phyloP scores from a whole-genome alignment of 345 rosid species.

The Arabidopsis thaliana region DNA sequence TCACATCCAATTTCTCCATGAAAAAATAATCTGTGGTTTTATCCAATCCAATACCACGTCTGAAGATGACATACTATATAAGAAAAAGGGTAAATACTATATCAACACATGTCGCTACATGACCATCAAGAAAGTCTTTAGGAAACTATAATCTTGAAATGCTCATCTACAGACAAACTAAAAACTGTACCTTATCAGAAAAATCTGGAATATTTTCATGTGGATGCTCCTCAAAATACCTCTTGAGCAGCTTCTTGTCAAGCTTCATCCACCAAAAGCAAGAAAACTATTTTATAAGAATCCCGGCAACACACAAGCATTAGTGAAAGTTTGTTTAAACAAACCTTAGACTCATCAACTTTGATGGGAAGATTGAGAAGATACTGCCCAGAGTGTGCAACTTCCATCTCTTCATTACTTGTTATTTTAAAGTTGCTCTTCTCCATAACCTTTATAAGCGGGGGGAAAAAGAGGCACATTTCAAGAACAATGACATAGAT shows the following conservation, averaged over 20 bases:
- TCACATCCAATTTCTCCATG: constrained; percentile 84
- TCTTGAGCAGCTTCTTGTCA: constrained; percentile 79
- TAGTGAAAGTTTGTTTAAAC: not conserved
- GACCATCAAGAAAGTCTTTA: not conserved
- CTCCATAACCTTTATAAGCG: constrained; percentile 71
- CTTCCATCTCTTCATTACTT: constrained; percentile 80
- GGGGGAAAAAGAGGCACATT: not conserved
- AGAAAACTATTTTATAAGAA: constrained; percentile 6
- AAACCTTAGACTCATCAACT: constrained; percentile 92
- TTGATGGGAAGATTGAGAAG: constrained; percentile 88
- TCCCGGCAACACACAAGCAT: not conserved
- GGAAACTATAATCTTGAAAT: constrained; percentile 13
- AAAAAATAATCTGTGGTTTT: constrained; percentile 75
- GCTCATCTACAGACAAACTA: not conserved
- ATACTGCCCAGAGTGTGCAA: constrained; percentile 91
- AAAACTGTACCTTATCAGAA: constrained; percentile 72
- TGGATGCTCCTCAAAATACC: constrained; percentile 71
- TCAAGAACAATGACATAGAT: not conserved
- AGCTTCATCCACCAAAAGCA: constrained; percentile 62
- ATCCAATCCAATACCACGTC: constrained; percentile 93
- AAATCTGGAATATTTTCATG: constrained; percentile 75
- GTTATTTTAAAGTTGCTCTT: constrained; percentile 92
- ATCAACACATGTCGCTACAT: not conserved
- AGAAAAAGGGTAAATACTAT: not conserved
- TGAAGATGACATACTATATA: constrained; percentile 78